These are phyloP conservation scores for Gaeumannomyces tritici DNA, from an alignment of 2,329 filamentous ascomycete genomes.

Conservation along the genomic window DNA sequence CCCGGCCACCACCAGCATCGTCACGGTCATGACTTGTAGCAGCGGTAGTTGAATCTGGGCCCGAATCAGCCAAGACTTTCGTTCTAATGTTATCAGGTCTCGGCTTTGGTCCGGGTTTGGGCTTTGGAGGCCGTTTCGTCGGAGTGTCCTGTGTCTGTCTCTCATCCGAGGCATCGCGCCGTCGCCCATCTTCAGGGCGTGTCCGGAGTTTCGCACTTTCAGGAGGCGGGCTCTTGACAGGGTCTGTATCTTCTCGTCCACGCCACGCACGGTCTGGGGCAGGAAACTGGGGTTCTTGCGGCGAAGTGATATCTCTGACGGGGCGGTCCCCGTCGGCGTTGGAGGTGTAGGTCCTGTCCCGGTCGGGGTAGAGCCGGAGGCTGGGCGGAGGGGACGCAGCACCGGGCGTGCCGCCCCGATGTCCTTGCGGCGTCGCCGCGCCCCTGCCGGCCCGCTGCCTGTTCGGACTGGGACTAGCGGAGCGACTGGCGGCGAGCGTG, in stretches of 20 bases:
- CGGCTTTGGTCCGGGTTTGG: slow-evolving; percentile 18
- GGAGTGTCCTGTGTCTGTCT: neutral
- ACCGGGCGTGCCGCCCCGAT: neutral
- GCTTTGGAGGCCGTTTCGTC: neutral
- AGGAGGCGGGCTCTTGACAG: slow-evolving; percentile 21
- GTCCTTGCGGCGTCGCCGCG: slow-evolving; percentile 5
- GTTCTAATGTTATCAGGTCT: slow-evolving; percentile 10
- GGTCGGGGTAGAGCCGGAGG: slow-evolving; percentile 9
- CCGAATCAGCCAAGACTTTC: neutral
- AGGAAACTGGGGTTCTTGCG: neutral
- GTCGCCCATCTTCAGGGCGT: neutral
- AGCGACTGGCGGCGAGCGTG: slow-evolving; percentile 51
- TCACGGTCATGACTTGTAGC: too few relatives aligned
- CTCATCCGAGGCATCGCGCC: neutral
- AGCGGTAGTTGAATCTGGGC: too few relatives aligned
- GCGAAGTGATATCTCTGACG: neutral
- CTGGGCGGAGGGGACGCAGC: slow-evolving; percentile 17
- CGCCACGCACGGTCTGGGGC: slow-evolving; percentile 33
- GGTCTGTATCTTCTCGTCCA: slow-evolving; percentile 16
- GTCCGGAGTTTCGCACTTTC: neutral
- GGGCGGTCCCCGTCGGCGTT: neutral
- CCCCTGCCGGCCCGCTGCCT: slow-evolving; percentile 17
- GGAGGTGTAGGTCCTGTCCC: neutral
- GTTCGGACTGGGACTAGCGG: slow-evolving; percentile 40
- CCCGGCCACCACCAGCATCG: neutral